Evolutionary conservation across 2,329 filamentous ascomycete genomes (phyloP), one percentile per base, ranked within the genome.

Genomic region (Beauveria pseudobassiana): DNA sequence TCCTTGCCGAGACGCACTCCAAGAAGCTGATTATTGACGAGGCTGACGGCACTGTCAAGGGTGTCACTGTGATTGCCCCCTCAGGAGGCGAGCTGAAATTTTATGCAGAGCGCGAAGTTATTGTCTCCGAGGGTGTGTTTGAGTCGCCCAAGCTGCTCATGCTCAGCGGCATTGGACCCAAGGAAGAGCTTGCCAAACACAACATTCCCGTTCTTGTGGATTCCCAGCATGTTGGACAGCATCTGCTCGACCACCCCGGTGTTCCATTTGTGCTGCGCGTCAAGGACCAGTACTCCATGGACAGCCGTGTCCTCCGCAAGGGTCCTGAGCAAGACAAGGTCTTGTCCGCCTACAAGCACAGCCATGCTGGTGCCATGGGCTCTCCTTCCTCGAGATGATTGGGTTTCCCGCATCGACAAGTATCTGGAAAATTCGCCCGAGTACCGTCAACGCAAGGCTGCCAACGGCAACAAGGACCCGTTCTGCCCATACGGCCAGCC

Each of bases 141-240:
- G 85, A 88, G 72, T 81, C 81, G 1, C 85, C 85, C 7, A 86
- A 89, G 70, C 72, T 89, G 3, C 80, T 89, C 14, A 84, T 86
- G 73, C 79, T 88, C 1, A 83, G 78, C 57, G 87, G 87, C n/a
- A 78, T 89, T 40, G 86, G 86, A 0, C 84, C 84, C 0, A 67
- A 71, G 12, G 69, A 74, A 0, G 80, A 86, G 65, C 78, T 89
- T 6, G 64, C 76, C 22, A 74, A 76, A 58, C 78, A 82, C 67
- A 72, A 75, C n/a, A 87, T 88, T 64, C 68, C 76, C 2, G 72
- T 82, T 0, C 65, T 86, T 20, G 75, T 79, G 4, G 78, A 87
- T 64, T 80, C 84, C 0, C 81, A 82, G 1, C 83, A 86, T 50
- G 85, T 90, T 3, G 87, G 87, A 5, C 81, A 80, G 62, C 86